Base-by-base conservation (phyloP, 805 yeast species). In the Candida sakaeoensis region DNA sequence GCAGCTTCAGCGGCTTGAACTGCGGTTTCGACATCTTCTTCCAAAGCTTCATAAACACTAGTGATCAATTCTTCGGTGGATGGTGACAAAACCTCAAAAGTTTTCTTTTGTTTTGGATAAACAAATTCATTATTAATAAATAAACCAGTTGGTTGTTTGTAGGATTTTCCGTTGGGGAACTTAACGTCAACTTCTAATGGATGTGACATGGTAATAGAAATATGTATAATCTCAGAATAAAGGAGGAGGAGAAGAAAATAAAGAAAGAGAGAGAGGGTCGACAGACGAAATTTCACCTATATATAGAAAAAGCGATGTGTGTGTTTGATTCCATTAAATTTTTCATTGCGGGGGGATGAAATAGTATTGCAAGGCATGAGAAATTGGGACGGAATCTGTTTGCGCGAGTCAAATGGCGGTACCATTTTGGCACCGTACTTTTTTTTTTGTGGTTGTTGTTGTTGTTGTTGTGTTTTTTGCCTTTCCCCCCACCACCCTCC, bases 91-190 rank as follows among this genome's bases (percentile, higher is more conserved):
- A 80, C 85, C 48, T 75, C 74, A 43, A 84, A 66, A n/a, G 80
- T 77, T 53, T 75, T 68, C 40, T 74, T 76, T 40, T 75, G 74
- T 24, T 65, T 61, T 13, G 89, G 75, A 36, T 67, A 53, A 57
- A 81, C 81, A 54, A 84, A 87, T 61, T 86, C 86, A 63, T 86
- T 86, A 70, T 87, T 83, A 61, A 90, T 87, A 73, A 86, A 90
- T 52, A 90, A 68, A 47, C 96, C 96, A 8, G 85, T 81, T 52
- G 96, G 96, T 68, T 85, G 95, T 37, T 77, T 72, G 56, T 82
- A 84, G 25, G 70, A 65, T 23, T 65, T 65, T 31, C 95, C 95
- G 53, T 83, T 84, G 48, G 95, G 95, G 50, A 80, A 65, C 7
- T 72, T 74, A 47, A 82, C 61, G 24, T 64, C 64, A 8, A 69